Conservation (phyloP, 495 filamentous ascomycete species). For the Niebla homalea region DNA sequence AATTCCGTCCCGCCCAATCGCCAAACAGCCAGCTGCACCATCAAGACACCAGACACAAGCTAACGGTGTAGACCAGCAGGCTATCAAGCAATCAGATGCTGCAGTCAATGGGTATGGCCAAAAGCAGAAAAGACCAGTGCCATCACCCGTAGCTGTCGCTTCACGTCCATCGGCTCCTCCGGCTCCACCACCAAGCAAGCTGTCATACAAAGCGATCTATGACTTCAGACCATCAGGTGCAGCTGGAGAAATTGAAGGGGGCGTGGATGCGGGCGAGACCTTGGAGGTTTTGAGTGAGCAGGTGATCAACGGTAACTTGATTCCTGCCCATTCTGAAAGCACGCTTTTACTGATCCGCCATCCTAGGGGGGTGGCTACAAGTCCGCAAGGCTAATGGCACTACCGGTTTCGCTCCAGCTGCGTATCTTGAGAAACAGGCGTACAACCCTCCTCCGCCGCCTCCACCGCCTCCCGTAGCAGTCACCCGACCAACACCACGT, state of each 20-base stretch:
- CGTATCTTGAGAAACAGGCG: conserved; percentile 75
- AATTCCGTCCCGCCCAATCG: not conserved
- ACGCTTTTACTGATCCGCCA: not conserved
- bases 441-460: conserved; percentile 38
- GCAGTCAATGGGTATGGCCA: too few species aligned
- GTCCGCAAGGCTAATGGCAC: conserved; percentile 51
- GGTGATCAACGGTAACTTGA: conserved; percentile 3
- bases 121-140: too few species aligned
- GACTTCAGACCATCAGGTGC: conserved; percentile 52
- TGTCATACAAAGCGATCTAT: conserved; percentile 73
- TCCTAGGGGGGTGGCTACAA: conserved; percentile 74
- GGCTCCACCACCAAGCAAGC: conserved; percentile 43
- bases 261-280: conserved; percentile 60
- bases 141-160: conserved; percentile 18
- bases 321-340: not conserved
- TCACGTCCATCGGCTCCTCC: conserved; percentile 59
- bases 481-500: conserved; percentile 34
- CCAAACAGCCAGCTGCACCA: too few species aligned
- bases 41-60: too few species aligned
- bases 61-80: too few species aligned
- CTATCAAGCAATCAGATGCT: too few species aligned
- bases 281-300: conserved; percentile 82
- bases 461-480: conserved; percentile 43
- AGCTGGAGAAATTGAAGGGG: conserved; percentile 64
- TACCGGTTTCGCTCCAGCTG: conserved; percentile 81